Evolutionary conservation across 2,329 filamentous ascomycete species (phyloP), one percentile per base, ranked within the genome.

Genomic region (Stylonectria norvegica): DNA sequence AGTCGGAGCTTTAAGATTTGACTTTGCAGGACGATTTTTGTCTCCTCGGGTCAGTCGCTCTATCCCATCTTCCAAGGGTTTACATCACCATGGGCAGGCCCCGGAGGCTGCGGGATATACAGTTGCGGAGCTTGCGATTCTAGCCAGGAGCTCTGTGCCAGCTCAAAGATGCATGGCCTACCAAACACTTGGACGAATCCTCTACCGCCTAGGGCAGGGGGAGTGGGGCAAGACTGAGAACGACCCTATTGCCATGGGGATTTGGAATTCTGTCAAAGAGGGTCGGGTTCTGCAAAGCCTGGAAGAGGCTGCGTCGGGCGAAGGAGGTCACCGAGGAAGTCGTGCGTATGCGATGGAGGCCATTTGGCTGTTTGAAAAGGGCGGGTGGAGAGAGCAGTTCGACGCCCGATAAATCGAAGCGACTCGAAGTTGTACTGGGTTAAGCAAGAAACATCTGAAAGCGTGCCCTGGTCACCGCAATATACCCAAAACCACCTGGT

Each of bases 41-140:
- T 81, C 91, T 0, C 93, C 93, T 0, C 75, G 80, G 34, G 76
- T 81, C 22, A 82, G 89, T 18, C 76, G 89, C 40, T 72, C 78
- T 2, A 81, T 97, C 18, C 86, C 91, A 5, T 79, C 80, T 1
- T 83, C 81, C 10, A 79, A 84, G 44, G 93, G 93, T 0, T 75
- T 98, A 11, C 93, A 98, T 63, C 91, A 98, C 63, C 93, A 98
- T 62, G 89, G 86, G 48, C 81, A 90, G 43, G 90, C 91, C 2
- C 93, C 93, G 12, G 89, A 95, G 64, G 88, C 90, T 2, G 93
- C 93, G 0, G 93, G 93, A 0, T 98, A 98, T 65, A 97, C 93
- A 0, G 78, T 98, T 20, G 80, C 82, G 1, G 93, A 98, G 64
- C 73, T 98, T 1, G 83, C 89, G 1, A 79, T 85, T 20, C 75